These are phyloP conservation scores for Aspergillus steynii DNA, from an alignment of 495 filamentous ascomycete genomes.

Conservation along the genomic window DNA sequence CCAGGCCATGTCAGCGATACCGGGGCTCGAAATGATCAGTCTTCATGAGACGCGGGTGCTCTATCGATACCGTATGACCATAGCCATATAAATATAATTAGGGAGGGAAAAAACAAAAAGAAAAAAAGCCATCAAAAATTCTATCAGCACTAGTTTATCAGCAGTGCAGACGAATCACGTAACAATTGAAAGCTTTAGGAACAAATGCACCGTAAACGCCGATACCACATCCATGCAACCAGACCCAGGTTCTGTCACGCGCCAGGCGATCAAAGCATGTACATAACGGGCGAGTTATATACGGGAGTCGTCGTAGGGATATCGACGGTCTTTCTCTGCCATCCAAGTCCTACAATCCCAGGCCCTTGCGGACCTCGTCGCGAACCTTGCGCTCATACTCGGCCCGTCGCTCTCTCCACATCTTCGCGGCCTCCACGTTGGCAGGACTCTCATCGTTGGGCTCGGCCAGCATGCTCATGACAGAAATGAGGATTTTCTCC, in stretches of 20 bases:
- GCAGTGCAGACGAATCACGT: background rate
- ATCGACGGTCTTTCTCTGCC: background rate
- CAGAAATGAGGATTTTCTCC: conserved; percentile 95
- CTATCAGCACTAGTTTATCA: background rate
- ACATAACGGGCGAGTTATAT: background rate
- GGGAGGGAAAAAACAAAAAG: background rate
- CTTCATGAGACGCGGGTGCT: background rate
- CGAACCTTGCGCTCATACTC: conserved; percentile 88
- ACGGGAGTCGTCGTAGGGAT: background rate
- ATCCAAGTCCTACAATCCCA: conserved; percentile 45
- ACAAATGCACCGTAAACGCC: conserved; percentile 22
- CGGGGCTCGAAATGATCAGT: background rate
- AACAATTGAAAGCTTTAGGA: conserved; percentile 4
- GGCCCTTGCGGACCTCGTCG: conserved; percentile 70
- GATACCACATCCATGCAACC: conserved; percentile 16
- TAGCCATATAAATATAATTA: background rate
- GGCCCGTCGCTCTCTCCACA: conserved; percentile 86
- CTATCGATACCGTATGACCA: background rate
- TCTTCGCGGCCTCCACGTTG: conserved; percentile 97
- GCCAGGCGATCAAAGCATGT: background rate
- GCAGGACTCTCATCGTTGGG: conserved; percentile 98
- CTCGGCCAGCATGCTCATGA: conserved; percentile 99
- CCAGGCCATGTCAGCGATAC: background rate
- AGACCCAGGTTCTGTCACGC: conserved; percentile 3
- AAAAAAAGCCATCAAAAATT: background rate